phyloP scores from a whole-genome alignment of 129 eudicot species.

The Centella asiatica region DNA sequence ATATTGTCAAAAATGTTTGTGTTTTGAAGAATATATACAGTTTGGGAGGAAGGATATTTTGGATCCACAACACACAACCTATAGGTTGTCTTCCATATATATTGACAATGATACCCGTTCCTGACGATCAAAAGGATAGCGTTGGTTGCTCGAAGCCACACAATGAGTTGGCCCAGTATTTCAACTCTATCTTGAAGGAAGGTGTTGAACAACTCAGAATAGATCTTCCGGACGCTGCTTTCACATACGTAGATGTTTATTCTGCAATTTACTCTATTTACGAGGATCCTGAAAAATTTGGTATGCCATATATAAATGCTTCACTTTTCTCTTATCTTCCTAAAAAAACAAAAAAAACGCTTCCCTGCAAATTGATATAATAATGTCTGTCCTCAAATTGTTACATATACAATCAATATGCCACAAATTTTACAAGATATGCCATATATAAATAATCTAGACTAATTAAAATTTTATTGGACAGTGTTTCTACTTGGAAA shows the following conservation, averaged over 20 bases:
- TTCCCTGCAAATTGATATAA: no score
- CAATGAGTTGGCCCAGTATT: not conserved
- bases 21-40: no score
- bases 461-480: no score
- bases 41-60: no score
- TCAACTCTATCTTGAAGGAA: not conserved
- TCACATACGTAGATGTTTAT: constrained; percentile 5
- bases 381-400: no score
- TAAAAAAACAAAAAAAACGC: no score
- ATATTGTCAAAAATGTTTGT: no score
- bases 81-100: not conserved
- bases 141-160: not conserved
- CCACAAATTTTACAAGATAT: no score
- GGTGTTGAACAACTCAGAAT: not conserved
- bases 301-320: not conserved
- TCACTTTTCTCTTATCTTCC: no score
- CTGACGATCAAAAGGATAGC: not conserved
- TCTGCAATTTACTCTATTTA: constrained; percentile 3
- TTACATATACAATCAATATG: no score
- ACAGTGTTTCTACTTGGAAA: no score
- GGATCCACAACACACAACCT: not conserved
- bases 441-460: no score
- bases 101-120: not conserved
- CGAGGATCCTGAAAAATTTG: not conserved
- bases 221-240: constrained; percentile 1